Conservation (phyloP, 2,329 filamentous ascomycete species). For the Tolypocladium nubicola region DNA sequence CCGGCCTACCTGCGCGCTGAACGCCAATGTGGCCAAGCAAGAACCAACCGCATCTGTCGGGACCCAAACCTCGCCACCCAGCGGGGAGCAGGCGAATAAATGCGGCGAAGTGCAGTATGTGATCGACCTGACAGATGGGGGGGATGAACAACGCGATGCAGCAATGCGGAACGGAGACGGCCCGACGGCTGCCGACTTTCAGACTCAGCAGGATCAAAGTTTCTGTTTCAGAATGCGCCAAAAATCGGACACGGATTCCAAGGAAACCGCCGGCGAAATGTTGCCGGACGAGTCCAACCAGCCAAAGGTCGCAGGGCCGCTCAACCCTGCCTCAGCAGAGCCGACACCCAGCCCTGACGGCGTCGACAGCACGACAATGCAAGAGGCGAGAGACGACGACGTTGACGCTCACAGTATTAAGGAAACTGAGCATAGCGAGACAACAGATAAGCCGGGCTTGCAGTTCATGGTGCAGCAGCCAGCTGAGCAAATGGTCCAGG, state of each 20-base stretch:
- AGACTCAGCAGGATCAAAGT: constrained; percentile 22
- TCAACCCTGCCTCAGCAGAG: neutral
- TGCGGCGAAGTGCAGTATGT: too few relatives aligned
- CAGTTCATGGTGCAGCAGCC: neutral
- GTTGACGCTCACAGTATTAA: neutral
- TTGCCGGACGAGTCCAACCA: neutral
- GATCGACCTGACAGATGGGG: neutral
- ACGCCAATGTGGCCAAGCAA: neutral
- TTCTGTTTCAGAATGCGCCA: constrained; percentile 18
- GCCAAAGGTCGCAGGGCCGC: neutral
- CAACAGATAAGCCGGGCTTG: neutral
- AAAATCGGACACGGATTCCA: neutral
- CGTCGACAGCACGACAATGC: neutral
- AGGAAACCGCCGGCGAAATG: neutral
- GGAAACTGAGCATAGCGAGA: neutral
- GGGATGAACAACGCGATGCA: neutral
- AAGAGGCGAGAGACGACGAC: neutral
- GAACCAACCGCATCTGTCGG: neutral
- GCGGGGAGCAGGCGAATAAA: neutral
- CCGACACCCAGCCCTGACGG: neutral
- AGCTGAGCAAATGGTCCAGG: neutral
- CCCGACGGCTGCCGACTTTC: neutral
- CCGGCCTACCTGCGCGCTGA: neutral
- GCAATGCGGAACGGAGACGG: neutral
- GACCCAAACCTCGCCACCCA: constrained; percentile 1